A percentile compares a stretch with the other conserved stretches of the same genome.
Conservation (phyloP, 257 asterid genomes). For the Solanum phureja region DNA sequence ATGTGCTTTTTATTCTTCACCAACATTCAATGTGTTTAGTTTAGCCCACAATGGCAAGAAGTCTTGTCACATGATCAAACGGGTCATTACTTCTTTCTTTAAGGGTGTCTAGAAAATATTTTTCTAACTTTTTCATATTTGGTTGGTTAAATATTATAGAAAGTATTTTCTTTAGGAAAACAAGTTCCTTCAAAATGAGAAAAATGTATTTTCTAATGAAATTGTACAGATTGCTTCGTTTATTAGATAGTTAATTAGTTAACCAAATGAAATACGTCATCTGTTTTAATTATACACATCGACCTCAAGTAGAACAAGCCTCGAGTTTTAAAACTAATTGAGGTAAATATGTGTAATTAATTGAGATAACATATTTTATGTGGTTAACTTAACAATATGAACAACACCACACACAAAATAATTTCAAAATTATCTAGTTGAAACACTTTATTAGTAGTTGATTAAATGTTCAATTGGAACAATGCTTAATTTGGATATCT, state of each 20-base stretch:
- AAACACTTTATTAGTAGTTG: not conserved
- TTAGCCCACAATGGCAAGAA: too few relatives aligned
- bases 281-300: not conserved
- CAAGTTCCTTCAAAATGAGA: too few relatives aligned
- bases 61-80: too few relatives aligned
- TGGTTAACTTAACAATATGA: not conserved
- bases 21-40: not conserved
- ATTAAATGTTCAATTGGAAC: not conserved
- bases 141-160: not conserved
- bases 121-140: too few relatives aligned
- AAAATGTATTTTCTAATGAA: too few relatives aligned
- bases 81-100: too few relatives aligned
- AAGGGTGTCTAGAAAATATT: not conserved
- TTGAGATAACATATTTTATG: too few relatives aligned
- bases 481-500: too few relatives aligned
- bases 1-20: not conserved
- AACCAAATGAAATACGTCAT: not conserved
- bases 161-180: not conserved
- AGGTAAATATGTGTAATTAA: not conserved
- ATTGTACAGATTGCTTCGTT: not conserved
- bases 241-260: too few relatives aligned
- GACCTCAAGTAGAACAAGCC: too few relatives aligned
- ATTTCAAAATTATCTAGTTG: not conserved
- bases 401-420: not conserved
- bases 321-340: not conserved